A percentile compares a stretch with the other conserved stretches of the same genome.
These are phyloP conservation scores for Zelopaecilomyces penicillatus DNA, from an alignment of 2,329 filamentous ascomycete species.

Conservation along the genomic window DNA sequence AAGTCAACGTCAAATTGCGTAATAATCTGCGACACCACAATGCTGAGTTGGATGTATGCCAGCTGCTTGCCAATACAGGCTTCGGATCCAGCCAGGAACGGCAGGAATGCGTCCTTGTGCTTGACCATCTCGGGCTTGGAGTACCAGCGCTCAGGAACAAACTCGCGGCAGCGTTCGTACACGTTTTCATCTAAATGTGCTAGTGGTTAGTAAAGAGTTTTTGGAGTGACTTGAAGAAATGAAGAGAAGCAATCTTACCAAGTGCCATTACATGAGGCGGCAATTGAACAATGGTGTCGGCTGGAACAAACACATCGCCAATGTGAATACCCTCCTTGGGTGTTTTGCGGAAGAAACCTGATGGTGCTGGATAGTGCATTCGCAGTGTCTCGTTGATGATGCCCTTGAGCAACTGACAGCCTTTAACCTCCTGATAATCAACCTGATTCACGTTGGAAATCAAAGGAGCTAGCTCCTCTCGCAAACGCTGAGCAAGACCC, in stretches of 20 bases:
- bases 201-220: too few relatives aligned
- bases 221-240: too few relatives aligned
- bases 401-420: slow-evolving; percentile 1
- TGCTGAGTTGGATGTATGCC: neutral
- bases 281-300: slow-evolving; percentile 17
- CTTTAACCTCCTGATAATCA: neutral
- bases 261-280: slow-evolving; percentile 9
- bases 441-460: neutral
- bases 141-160: slow-evolving; percentile 1
- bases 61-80: slow-evolving; percentile 3
- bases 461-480: slow-evolving; percentile 1
- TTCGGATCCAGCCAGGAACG: slow-evolving; percentile 1
- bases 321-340: slow-evolving; percentile 26
- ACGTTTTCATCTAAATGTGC: neutral
- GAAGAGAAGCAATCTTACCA: neutral
- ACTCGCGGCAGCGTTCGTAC: slow-evolving; percentile 1
- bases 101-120: slow-evolving; percentile 3
- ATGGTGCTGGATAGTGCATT: slow-evolving; percentile 4
- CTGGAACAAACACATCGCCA: slow-evolving; percentile 20
- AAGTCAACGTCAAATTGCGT: slow-evolving; percentile 1
- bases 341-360: slow-evolving; percentile 19
- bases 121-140: neutral
- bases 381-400: slow-evolving; percentile 6
- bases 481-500: neutral
- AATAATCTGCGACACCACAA: neutral